phyloP scores from a whole-genome alignment of 1,284 basidiomycete genomes.

The Irpex rosettiformis region DNA sequence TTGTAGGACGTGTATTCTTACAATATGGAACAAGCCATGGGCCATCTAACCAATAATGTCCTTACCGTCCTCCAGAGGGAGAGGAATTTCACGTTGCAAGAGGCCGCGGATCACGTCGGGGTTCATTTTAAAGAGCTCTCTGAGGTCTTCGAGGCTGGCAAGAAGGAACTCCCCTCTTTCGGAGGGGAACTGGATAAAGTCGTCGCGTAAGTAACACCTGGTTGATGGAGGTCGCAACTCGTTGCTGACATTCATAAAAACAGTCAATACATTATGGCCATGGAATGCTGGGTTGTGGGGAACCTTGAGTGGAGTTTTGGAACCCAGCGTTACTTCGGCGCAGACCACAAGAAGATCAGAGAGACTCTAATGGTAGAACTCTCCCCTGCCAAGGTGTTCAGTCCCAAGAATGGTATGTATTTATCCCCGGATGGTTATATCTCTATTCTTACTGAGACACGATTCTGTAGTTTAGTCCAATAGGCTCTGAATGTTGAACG shows the following conservation, averaged over 20 bases:
- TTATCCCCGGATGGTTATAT: background rate
- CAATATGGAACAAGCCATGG: constrained; percentile 69
- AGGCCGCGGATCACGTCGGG: constrained; percentile 57
- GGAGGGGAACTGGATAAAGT: constrained; percentile 43
- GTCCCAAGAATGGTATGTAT: background rate
- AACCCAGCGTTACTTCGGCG: constrained; percentile 35
- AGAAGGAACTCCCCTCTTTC: constrained; percentile 45
- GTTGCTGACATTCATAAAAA: background rate
- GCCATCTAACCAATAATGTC: constrained; percentile 63
- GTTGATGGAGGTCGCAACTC: too few species aligned
- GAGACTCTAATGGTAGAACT: constrained; percentile 28
- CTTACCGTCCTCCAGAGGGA: constrained; percentile 65
- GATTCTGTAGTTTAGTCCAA: too few species aligned
- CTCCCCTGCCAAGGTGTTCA: constrained; percentile 15
- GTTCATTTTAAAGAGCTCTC: constrained; percentile 48
- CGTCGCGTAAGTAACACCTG: constrained; percentile 29
- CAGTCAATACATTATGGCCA: constrained; percentile 32
- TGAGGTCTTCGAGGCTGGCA: constrained; percentile 44
- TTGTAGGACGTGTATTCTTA: constrained; percentile 68
- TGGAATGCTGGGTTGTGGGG: constrained; percentile 35
- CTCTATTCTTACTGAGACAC: background rate
- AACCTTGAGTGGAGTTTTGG: constrained; percentile 39
- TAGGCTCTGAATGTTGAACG: too few species aligned
- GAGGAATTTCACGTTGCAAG: constrained; percentile 47
- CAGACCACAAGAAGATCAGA: constrained; percentile 24